Evolutionary conservation across 495 filamentous ascomycete genomes (phyloP), one percentile per base, ranked within the genome.

Genomic region (Lasiosphaeria hispida): DNA sequence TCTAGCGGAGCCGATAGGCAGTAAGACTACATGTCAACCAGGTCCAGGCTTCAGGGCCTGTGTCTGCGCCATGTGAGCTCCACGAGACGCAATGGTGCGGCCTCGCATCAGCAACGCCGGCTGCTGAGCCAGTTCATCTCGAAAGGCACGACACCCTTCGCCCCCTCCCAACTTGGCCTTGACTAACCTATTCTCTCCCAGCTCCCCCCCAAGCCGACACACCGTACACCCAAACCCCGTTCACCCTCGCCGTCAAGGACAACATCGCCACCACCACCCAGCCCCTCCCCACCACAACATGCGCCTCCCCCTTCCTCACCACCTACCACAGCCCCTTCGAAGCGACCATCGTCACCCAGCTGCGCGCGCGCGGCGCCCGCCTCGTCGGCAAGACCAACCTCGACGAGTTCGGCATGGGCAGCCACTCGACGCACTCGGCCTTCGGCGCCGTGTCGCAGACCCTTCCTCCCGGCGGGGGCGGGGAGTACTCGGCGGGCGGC

Each of bases 391-490:
- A 96, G 69, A 91, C 91, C 0, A 96, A 96, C 70, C 79, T 98
- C 63, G 94, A 98, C 77, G 94, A 97, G 68, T 98, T 97, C 73
- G 94, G 94, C 17, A 98, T 98, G 94, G 94, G 94, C 38, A 95
- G 91, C 10, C 89, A 97, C 73, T 91, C 90, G 13, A 81, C 79
- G 2, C 73, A 92, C 66, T 95, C 92, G 15, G 68, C 70, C 52
- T 88, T 87, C 66, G 92, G 89, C 4, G 63, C 83, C 17, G 89
- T 94, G 17, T 38, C 63, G 3, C 79, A 77, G 18, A 42, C 47
- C 10, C 19, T 9, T 5, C 4, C 41, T 36, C 11, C 47, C 30
- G 19, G 51, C 34, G 19, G 37, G 1, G 34, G 34, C n/a, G 43
- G 35, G 1, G 13, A 14, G 74, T 95, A 83, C 36, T 96, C 92